Evolutionary conservation across 208 protist genomes (phyloP).

Genomic region (Trypanosoma boissoni): DNA sequence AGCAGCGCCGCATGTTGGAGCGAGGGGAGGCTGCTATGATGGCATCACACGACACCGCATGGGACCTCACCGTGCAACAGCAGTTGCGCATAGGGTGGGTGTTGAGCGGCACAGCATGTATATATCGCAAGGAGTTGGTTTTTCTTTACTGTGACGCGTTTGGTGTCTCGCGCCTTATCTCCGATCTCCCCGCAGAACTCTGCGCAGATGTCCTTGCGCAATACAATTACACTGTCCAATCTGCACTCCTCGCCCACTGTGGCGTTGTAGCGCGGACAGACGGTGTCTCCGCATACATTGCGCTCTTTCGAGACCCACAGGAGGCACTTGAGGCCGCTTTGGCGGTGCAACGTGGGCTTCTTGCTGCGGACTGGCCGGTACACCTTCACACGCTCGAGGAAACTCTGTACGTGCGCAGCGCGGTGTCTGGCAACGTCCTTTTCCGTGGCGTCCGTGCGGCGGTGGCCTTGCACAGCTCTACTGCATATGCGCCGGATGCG

Average conservation of each 20-base stretch:
- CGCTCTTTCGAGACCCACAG: conserved; percentile 40
- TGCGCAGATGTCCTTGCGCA: conserved; percentile 41
- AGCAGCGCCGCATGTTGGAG: conserved; percentile 54
- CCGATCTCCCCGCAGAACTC: conserved; percentile 21
- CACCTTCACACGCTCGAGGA: conserved; percentile 50
- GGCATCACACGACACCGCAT: conserved; percentile 42
- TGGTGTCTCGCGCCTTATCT: conserved; percentile 24
- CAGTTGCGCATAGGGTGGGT: conserved; percentile 59
- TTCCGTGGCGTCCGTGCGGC: conserved; percentile 73
- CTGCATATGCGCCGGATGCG: conserved; percentile 27
- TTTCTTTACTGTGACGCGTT: conserved; percentile 65
- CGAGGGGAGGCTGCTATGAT: conserved; percentile 56
- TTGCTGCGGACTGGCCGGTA: conserved; percentile 46
- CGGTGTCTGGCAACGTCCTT: conserved; percentile 33
- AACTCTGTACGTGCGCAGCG: conserved; percentile 66
- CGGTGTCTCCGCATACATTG: conserved; percentile 51
- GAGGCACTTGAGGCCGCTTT: conserved; percentile 64
- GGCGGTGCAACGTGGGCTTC: conserved; percentile 51
- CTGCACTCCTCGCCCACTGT: conserved; percentile 27
- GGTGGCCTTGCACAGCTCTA: conserved; percentile 54
- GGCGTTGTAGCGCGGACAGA: conserved; percentile 71
- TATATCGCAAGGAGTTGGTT: conserved; percentile 10
- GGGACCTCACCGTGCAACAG: conserved; percentile 14
- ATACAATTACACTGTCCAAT: conserved; percentile 78
- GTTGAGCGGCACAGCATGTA: conserved; percentile 8